phyloP scores from a whole-genome alignment of 192 early-diverging fungal species.

The Backusella morwellensis region DNA sequence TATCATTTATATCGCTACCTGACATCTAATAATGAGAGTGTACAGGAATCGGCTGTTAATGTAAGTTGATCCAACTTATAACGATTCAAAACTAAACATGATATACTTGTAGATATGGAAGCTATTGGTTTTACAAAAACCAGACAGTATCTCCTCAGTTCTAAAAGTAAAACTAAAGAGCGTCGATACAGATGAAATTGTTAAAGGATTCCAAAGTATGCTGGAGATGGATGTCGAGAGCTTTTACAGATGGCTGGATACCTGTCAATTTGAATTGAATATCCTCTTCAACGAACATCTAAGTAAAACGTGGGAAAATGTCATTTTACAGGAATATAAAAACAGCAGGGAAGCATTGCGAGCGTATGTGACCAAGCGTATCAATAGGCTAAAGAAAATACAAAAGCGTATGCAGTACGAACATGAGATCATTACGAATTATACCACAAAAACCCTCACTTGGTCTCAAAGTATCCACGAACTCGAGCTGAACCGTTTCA shows the following conservation, averaged over 20 bases:
- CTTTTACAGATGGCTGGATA: slow-evolving; percentile 59
- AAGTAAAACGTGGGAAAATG: slow-evolving; percentile 52
- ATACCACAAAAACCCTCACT: slow-evolving; percentile 42
- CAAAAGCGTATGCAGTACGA: slow-evolving; percentile 40
- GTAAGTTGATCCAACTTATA: slow-evolving; percentile 30
- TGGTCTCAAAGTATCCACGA: slow-evolving; percentile 61
- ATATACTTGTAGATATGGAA: slow-evolving; percentile 53
- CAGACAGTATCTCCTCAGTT: slow-evolving; percentile 38
- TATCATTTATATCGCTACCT: slow-evolving; percentile 59
- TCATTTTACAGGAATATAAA: slow-evolving; percentile 50
- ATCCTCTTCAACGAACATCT: slow-evolving; percentile 55
- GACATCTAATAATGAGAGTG: slow-evolving; percentile 33
- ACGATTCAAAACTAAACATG: background rate
- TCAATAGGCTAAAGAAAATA: slow-evolving; percentile 48
- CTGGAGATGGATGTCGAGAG: slow-evolving; percentile 52
- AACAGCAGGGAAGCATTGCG: slow-evolving; percentile 45
- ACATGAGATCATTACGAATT: slow-evolving; percentile 49
- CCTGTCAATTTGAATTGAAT: slow-evolving; percentile 49
- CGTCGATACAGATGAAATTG: slow-evolving; percentile 40
- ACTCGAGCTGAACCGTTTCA: slow-evolving; percentile 54
- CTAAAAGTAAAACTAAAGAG: slow-evolving; percentile 31
- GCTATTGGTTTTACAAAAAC: slow-evolving; percentile 56
- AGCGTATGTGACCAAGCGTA: slow-evolving; percentile 41
- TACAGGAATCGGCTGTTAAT: slow-evolving; percentile 45
- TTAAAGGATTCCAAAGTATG: slow-evolving; percentile 53